Conservation (phyloP, 345 rosid species). For the Nasturtium officinale region DNA sequence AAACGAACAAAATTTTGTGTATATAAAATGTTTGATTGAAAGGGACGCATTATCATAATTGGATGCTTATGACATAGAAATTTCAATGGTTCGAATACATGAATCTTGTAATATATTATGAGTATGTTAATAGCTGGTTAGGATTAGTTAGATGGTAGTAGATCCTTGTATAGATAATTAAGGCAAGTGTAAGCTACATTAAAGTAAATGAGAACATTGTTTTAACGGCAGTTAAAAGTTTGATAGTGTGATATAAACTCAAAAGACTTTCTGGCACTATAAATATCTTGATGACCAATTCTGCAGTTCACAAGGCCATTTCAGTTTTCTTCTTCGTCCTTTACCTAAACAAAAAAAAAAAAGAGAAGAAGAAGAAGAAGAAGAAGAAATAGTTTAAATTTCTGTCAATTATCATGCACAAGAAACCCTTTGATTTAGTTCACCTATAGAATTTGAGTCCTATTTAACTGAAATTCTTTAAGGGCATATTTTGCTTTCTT, state of each 20-base stretch:
- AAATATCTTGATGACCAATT: neutral
- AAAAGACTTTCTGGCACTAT: neutral
- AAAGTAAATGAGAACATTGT: neutral
- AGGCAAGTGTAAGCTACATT: neutral
- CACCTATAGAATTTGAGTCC: too few relatives aligned
- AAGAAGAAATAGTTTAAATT: neutral
- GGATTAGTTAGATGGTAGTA: constrained; percentile 1
- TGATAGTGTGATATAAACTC: neutral
- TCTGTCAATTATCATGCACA: too few relatives aligned
- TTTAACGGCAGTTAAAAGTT: neutral
- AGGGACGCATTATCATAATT: constrained; percentile 9
- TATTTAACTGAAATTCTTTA: too few relatives aligned
- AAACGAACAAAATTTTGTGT: constrained; percentile 10
- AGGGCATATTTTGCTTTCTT: too few relatives aligned
- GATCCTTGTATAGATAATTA: neutral
- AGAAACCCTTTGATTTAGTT: too few relatives aligned
- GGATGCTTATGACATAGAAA: neutral
- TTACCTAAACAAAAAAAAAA: neutral
- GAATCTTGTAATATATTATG: neutral
- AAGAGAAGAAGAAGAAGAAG: too few relatives aligned
- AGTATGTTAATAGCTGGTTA: neutral
- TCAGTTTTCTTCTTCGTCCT: neutral
- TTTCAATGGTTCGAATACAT: neutral
- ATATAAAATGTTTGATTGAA: constrained; percentile 8
- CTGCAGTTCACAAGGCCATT: neutral